A percentile compares a stretch with the other conserved stretches of the same genome.
Conservation (phyloP, 163 green algal genomes). For the Coccomyxa subellipsoidea region DNA sequence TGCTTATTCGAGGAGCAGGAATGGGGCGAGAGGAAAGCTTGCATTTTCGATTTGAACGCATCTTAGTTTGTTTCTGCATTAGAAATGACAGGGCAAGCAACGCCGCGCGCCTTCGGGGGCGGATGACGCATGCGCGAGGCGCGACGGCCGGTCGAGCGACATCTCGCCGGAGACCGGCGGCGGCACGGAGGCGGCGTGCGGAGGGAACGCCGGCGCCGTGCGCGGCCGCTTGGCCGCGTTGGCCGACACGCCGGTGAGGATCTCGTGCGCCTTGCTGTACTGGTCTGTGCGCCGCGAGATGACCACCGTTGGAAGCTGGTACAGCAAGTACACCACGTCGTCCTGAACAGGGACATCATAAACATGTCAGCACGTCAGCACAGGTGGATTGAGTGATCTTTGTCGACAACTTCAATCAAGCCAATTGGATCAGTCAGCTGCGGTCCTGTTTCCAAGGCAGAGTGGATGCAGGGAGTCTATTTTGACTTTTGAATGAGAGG, state of each 20-base stretch:
- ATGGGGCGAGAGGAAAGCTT: too few species aligned
- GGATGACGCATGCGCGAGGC: neutral
- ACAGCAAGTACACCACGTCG: conserved; percentile 27
- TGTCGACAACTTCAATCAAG: too few species aligned
- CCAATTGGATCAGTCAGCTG: too few species aligned
- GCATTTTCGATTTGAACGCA: too few species aligned
- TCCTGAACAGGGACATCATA: conserved; percentile 8
- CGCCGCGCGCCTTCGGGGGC: neutral
- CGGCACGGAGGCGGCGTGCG: neutral
- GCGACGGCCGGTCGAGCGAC: neutral
- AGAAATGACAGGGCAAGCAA: neutral
- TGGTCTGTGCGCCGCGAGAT: conserved; percentile 35
- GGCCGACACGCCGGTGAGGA: conserved; percentile 9
- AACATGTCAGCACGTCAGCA: neutral
- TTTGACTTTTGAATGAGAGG: neutral
- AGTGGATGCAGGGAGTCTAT: neutral
- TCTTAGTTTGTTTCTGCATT: too few species aligned
- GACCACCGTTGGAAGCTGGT: conserved; percentile 31
- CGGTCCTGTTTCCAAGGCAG: too few species aligned
- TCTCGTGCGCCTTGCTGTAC: conserved; percentile 31
- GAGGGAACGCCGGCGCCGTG: neutral
- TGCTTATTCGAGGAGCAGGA: too few species aligned
- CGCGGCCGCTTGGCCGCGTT: neutral
- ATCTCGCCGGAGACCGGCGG: neutral
- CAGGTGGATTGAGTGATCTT: neutral